Base-by-base conservation (phyloP, 83 land plant species). In the Larix sibirica region DNA sequence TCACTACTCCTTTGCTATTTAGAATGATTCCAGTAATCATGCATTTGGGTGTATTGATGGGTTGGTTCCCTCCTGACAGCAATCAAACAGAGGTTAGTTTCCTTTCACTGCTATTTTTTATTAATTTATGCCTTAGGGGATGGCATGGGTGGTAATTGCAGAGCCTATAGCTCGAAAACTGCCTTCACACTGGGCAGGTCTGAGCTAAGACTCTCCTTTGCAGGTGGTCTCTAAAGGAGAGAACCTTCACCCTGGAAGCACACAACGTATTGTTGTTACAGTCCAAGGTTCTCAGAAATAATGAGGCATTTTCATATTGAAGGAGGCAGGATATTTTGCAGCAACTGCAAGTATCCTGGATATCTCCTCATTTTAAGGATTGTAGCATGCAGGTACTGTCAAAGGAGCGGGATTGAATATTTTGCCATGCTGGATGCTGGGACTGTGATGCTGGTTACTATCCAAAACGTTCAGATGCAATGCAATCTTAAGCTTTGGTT, bases 21-120 rank as follows among this genome's bases (percentile, higher is more conserved):
- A n/a, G n/a, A n/a, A n/a, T n/a, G n/a, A n/a, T n/a, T n/a, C n/a
- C n/a, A n/a, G n/a, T n/a, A n/a, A n/a, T n/a, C n/a, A n/a, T n/a
- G n/a, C n/a, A n/a, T n/a, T n/a, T n/a, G n/a, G n/a, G n/a, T n/a
- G n/a, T n/a, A n/a, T n/a, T n/a, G n/a, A n/a, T n/a, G n/a, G n/a
- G n/a, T n/a, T n/a, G n/a, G n/a, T n/a, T n/a, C n/a, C n/a, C n/a
- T n/a, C n/a, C n/a, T n/a, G n/a, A n/a, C n/a, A n/a, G n/a, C 84
- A 87, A 2, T 71, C 81, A 81, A 94, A 92, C 95, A 82, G 88
- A 83, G 65, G 84, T 80, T 28, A 42, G 81, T 80, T 5, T 62
- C 28, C 50, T 31, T 61, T 40, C 9, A 40, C 44, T 61, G 67
- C 5, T 23, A 58, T 10, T 80, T 28, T 80, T 38, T 23, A 33